Conservation (phyloP, 73 alveolate genomes). For the Stentor roeselii region DNA sequence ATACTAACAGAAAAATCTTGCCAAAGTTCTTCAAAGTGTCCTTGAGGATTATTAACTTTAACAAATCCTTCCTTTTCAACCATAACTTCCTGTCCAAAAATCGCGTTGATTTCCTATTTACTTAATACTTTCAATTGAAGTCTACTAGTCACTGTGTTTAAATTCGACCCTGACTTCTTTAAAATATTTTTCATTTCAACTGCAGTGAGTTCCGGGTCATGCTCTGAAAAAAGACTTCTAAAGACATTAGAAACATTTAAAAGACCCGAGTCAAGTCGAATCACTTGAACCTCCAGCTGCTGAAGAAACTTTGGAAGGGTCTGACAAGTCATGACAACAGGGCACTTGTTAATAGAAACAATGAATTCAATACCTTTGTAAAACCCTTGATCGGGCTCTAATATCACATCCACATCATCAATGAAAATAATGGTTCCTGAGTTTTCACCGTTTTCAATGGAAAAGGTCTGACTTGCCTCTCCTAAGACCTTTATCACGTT, state of each 20-base stretch:
- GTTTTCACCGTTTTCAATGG: not conserved
- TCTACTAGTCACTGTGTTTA: not conserved
- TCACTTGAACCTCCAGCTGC: no score
- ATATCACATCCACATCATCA: not conserved
- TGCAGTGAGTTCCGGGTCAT: no score
- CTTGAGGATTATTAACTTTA: not conserved
- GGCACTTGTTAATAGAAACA: not conserved
- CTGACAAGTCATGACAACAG: not conserved
- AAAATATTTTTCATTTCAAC: not conserved
- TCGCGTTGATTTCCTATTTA: not conserved
- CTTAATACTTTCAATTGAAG: not conserved
- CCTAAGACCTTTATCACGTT: not conserved
- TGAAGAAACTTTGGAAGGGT: not conserved
- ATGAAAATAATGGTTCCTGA: not conserved
- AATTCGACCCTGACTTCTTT: not conserved
- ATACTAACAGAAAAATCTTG: no score
- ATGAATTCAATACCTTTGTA: not conserved
- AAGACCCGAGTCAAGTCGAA: no score
- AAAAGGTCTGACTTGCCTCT: constrained; percentile 10
- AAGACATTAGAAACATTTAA: no score
- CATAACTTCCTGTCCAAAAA: not conserved
- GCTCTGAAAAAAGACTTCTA: no score
- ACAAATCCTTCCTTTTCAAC: not conserved
- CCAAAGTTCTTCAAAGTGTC: not conserved
- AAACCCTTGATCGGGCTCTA: constrained; percentile 24